Conservation (phyloP, 2,329 filamentous ascomycete genomes). For the Grosmannia clavigera region DNA sequence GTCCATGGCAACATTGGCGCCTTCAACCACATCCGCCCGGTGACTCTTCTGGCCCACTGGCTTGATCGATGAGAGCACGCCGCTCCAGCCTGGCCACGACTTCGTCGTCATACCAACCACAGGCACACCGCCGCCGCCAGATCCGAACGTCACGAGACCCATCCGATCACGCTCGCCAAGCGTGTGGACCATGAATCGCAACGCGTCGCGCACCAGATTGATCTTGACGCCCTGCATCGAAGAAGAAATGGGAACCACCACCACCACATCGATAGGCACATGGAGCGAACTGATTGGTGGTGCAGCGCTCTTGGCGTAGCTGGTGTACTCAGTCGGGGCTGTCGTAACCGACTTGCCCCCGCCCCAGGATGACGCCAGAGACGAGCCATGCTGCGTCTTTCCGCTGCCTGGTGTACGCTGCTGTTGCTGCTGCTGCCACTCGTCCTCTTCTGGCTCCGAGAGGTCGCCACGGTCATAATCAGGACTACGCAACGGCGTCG, state of each 20-base stretch:
- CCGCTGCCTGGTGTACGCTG: constrained; percentile 24
- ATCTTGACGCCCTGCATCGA: constrained; percentile 99
- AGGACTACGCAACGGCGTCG: constrained; percentile 50
- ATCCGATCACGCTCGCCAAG: constrained; percentile 90
- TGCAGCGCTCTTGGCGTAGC: constrained; percentile 41
- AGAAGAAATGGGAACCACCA: constrained; percentile 92
- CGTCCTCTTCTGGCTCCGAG: constrained; percentile 81
- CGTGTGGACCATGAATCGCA: constrained; percentile 82
- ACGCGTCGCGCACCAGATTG: constrained; percentile 77
- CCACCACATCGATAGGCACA: constrained; percentile 87
- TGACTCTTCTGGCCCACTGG: constrained; percentile 95
- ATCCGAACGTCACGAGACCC: constrained; percentile 95
- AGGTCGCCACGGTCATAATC: constrained; percentile 68
- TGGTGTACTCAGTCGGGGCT: constrained; percentile 85
- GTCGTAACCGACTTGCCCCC: constrained; percentile 73
- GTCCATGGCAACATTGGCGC: constrained; percentile 97
- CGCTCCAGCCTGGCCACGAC: constrained; percentile 82
- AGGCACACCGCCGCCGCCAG: constrained; percentile 81
- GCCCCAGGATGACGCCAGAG: constrained; percentile 70
- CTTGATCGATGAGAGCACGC: constrained; percentile 73
- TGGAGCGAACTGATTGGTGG: constrained; percentile 48
- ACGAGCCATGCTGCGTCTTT: constrained; percentile 45
- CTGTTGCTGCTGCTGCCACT: constrained; percentile 50
- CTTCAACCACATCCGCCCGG: constrained; percentile 91
- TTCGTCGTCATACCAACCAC: constrained; percentile 98